Evolutionary conservation across 257 asterid genomes (phyloP).

Genomic region (Fraxinus excelsior): DNA sequence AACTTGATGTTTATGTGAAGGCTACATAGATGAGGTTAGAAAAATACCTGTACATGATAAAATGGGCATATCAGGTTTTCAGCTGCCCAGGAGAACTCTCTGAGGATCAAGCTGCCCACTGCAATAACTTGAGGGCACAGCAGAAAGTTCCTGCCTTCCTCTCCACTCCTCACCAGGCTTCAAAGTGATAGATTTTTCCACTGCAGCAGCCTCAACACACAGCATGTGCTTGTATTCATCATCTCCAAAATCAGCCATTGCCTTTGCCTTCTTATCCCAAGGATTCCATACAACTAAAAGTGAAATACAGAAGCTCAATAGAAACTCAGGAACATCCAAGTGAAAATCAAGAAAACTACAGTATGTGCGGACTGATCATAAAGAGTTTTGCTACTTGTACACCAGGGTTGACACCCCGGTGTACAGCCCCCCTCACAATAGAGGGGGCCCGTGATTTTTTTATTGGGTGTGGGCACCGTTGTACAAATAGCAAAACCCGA

Average conservation of each 20-base stretch:
- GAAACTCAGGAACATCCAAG: background rate
- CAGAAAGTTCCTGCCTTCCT: slow-evolving; percentile 89
- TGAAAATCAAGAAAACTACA: slow-evolving; percentile 9
- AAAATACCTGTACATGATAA: slow-evolving; percentile 57
- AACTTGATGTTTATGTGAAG: background rate
- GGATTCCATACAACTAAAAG: slow-evolving; percentile 96
- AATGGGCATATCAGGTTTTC: slow-evolving; percentile 34
- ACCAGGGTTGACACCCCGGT: too few species aligned
- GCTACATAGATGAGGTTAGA: background rate
- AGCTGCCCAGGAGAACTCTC: slow-evolving; percentile 75
- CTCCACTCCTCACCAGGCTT: slow-evolving; percentile 99
- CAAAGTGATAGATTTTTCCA: slow-evolving; percentile 85
- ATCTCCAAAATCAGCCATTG: slow-evolving; percentile 80
- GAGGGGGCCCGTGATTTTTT: too few species aligned
- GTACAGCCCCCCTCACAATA: too few species aligned
- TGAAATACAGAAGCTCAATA: slow-evolving; percentile 14
- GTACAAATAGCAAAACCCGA: background rate
- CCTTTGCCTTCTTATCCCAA: slow-evolving; percentile 92
- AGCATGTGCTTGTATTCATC: slow-evolving; percentile 84
- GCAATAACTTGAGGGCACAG: slow-evolving; percentile 87
- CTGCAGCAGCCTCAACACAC: slow-evolving; percentile 92
- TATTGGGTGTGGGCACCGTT: too few species aligned
- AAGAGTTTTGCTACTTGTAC: background rate
- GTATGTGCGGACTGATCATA: background rate
- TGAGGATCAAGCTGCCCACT: slow-evolving; percentile 99